These are phyloP conservation scores for Coleophoma cylindrospora DNA, from an alignment of 2,329 filamentous ascomycete genomes.

Conservation along the genomic window DNA sequence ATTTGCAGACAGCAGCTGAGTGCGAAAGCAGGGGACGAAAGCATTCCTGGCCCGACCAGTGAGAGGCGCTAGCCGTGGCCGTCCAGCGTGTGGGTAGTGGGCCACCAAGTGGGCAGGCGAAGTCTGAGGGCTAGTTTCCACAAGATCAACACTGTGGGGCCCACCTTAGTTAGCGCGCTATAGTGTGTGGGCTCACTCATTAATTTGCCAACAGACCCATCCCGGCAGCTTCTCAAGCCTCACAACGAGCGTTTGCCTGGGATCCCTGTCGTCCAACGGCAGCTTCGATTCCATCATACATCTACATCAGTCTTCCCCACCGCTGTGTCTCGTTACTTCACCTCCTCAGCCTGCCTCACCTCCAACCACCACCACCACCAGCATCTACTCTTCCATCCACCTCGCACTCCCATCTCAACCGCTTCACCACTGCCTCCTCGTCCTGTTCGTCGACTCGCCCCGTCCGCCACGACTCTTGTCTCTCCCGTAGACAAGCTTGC, in stretches of 20 bases:
- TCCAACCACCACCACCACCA: slow-evolving; percentile 5
- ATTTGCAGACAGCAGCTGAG: not conserved
- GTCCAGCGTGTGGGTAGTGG: too few species aligned
- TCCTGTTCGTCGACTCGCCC: slow-evolving; percentile 1
- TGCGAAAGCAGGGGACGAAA: not conserved
- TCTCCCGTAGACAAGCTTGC: not conserved
- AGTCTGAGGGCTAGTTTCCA: too few species aligned
- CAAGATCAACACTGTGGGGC: too few species aligned
- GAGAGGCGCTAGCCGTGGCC: too few species aligned
- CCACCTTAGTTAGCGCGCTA: too few species aligned
- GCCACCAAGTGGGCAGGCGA: too few species aligned
- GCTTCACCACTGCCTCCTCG: slow-evolving; percentile 5
- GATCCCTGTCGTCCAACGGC: not conserved
- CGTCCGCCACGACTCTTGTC: not conserved
- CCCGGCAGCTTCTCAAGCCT: not conserved
- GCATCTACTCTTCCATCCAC: slow-evolving; percentile 1
- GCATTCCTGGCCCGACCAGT: not conserved
- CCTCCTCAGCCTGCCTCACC: slow-evolving; percentile 4
- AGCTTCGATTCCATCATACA: slow-evolving; percentile 1
- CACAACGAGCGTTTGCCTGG: not conserved
- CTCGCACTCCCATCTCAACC: not conserved
- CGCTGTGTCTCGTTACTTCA: slow-evolving; percentile 7
- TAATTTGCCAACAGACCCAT: not conserved
- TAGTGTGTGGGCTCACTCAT: too few species aligned
- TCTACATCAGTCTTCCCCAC: slow-evolving; percentile 4